phyloP scores from a whole-genome alignment of 257 asterid species.

The Nyctanthes arbortristis region DNA sequence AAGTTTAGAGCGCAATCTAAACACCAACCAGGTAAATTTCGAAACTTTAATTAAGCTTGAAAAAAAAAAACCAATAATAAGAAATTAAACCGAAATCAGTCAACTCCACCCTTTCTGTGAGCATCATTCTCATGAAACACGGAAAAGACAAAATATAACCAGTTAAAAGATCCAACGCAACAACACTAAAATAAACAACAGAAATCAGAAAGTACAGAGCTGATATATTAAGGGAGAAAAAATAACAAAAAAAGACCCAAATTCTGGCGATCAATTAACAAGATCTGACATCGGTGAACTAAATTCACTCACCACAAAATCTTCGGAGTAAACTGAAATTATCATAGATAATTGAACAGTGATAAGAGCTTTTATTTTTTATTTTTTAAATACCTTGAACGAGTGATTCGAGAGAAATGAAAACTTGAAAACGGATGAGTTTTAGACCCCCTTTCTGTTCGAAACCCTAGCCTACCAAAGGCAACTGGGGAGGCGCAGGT shows the following conservation, averaged over 20 bases:
- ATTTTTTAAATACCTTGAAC: constrained; percentile 38
- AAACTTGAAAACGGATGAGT: constrained; percentile 2
- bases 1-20: not conserved
- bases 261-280: not conserved
- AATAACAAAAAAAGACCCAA: not conserved
- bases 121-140: not conserved
- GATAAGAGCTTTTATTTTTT: not conserved
- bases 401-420: not conserved
- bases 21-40: not conserved
- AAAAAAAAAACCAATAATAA: not conserved
- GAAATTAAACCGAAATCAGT: not conserved
- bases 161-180: not conserved
- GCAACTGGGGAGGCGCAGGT: constrained; percentile 23
- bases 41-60: constrained; percentile 3
- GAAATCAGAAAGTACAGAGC: not conserved
- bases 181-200: not conserved
- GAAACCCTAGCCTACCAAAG: constrained; percentile 32
- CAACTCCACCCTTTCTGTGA: not conserved
- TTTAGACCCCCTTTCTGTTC: constrained; percentile 15
- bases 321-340: constrained; percentile 2
- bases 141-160: not conserved
- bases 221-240: not conserved
- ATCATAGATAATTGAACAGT: constrained; percentile 4
- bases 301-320: constrained; percentile 5
- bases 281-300: constrained; percentile 27